Conservation (phyloP, 208 protist species). For the Leishmania guyanensis region DNA sequence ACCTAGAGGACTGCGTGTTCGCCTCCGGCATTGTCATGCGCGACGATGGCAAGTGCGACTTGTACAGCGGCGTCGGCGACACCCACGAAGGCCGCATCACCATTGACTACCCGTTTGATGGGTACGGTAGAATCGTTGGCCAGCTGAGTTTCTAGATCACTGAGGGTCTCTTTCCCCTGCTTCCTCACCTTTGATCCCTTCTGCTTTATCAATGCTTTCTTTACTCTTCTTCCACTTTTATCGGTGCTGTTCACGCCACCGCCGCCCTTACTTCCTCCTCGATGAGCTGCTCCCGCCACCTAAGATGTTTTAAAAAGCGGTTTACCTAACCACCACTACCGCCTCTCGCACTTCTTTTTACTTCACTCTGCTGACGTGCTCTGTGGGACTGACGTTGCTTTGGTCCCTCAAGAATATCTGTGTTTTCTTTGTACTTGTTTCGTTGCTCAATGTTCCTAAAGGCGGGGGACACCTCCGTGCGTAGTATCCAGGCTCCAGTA, state of each 20-base stretch:
- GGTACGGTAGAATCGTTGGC: slow-evolving; percentile 30
- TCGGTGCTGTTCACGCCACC: not conserved
- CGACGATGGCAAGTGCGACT: slow-evolving; percentile 48
- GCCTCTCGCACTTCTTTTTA: not conserved
- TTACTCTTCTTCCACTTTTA: not conserved
- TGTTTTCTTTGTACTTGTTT: not conserved
- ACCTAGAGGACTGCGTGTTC: slow-evolving; percentile 49
- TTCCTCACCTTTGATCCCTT: not conserved
- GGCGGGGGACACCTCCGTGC: not conserved
- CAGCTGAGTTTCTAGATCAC: slow-evolving; percentile 8
- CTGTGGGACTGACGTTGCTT: not conserved
- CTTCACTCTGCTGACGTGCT: not conserved
- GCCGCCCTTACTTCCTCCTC: not conserved
- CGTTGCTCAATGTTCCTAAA: not conserved
- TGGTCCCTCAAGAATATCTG: not conserved
- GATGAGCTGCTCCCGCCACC: not conserved
- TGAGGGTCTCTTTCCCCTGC: not conserved
- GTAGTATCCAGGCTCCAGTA: too few relatives aligned
- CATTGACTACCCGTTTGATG: slow-evolving; percentile 54
- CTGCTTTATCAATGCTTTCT: not conserved
- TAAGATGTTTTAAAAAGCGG: not conserved
- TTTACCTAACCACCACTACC: not conserved
- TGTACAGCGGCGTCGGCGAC: slow-evolving; percentile 58
- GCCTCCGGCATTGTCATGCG: slow-evolving; percentile 62
- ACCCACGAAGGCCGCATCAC: slow-evolving; percentile 39